These are phyloP conservation scores for Daldinia loculata DNA, from an alignment of 495 filamentous ascomycete genomes.

Conservation along the genomic window DNA sequence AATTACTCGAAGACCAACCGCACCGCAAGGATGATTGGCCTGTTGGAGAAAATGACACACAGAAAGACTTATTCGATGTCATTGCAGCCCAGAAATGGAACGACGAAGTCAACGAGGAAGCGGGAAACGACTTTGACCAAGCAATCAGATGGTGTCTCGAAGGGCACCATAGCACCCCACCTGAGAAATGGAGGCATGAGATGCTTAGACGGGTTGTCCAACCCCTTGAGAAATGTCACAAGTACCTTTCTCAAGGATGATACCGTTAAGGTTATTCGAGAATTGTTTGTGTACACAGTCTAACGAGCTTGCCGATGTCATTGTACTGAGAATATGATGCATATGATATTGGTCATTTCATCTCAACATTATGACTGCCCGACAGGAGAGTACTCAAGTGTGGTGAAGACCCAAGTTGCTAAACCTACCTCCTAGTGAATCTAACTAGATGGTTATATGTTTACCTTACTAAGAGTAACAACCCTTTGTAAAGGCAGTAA, in stretches of 20 bases:
- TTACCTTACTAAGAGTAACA: no score
- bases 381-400: no score
- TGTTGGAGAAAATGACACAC: neutral
- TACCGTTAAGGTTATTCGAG: neutral
- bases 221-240: neutral
- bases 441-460: no score
- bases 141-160: slow-evolving; percentile 52
- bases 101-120: slow-evolving; percentile 45
- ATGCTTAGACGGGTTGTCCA: neutral
- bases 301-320: no score
- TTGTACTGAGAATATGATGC: no score
- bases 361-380: no score
- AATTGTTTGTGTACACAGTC: neutral
- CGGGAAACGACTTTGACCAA: slow-evolving; percentile 46
- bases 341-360: no score
- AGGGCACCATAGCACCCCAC: slow-evolving; percentile 9
- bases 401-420: no score
- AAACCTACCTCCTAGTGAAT: no score
- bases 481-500: no score
- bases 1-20: neutral
- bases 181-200: neutral
- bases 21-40: neutral
- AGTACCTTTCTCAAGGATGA: neutral
- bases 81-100: slow-evolving; percentile 35
- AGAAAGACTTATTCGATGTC: neutral